Percentiles rank a stretch among this genome's conserved stretches.
Evolutionary conservation across 176 grass and related monocot species (phyloP).

Genomic region (Puccinellia tenuiflora): DNA sequence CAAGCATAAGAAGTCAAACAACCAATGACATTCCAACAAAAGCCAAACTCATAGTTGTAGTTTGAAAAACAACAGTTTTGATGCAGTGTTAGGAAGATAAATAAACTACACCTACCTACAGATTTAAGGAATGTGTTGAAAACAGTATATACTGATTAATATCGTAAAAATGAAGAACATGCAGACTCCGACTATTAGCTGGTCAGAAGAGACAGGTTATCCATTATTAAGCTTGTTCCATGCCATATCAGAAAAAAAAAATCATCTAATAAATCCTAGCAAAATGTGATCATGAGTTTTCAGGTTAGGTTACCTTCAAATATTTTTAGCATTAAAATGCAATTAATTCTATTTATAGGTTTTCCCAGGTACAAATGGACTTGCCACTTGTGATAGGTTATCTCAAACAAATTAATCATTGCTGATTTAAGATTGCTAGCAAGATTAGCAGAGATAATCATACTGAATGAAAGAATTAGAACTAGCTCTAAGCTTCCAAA

Average conservation of each 20-base stretch:
- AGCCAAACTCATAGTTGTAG: not conserved
- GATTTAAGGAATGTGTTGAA: not conserved
- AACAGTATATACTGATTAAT: not conserved
- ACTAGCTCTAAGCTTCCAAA: not conserved
- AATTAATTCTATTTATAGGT: not conserved
- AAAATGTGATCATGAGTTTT: not conserved
- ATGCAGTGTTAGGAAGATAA: not conserved
- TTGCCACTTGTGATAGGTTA: not conserved
- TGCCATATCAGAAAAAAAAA: not conserved
- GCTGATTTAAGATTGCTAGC: not conserved
- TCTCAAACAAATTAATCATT: not conserved
- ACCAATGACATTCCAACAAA: not conserved
- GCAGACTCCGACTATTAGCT: not conserved
- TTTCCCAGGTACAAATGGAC: not conserved
- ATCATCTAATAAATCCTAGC: not conserved
- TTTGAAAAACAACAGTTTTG: not conserved
- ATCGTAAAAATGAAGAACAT: not conserved
- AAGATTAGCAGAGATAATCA: not conserved
- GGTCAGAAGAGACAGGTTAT: not conserved
- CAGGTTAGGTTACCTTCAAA: not conserved
- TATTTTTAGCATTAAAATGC: not conserved
- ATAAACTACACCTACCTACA: not conserved
- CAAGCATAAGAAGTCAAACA: not conserved
- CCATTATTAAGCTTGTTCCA: not conserved
- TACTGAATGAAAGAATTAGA: not conserved